phyloP scores from a whole-genome alignment of 805 yeast genomes.

The Groenewaldozyma salmanticensis region DNA sequence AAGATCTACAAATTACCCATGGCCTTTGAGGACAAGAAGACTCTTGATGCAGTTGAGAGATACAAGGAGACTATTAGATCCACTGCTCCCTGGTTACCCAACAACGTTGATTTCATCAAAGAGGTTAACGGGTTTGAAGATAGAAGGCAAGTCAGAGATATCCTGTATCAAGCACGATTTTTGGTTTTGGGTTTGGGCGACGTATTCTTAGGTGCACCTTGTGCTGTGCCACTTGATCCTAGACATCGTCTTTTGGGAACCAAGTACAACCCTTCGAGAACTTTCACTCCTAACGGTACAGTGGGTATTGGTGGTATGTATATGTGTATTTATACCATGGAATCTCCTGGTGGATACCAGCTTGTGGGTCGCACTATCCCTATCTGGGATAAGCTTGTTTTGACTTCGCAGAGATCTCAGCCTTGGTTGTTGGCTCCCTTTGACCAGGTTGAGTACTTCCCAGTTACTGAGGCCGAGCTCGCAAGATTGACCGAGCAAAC shows the following conservation, averaged over 20 bases:
- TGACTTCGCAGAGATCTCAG: conserved; percentile 53
- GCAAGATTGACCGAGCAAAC: conserved; percentile 63
- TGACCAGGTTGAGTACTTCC: conserved; percentile 91
- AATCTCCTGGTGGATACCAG: conserved; percentile 98
- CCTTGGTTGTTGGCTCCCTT: conserved; percentile 93
- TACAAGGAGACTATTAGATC: conserved; percentile 90
- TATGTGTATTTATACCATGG: conserved; percentile 98
- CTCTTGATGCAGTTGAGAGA: conserved; percentile 81
- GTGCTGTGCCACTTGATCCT: conserved; percentile 97
- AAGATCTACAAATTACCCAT: conserved; percentile 79
- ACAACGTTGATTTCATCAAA: conserved; percentile 92
- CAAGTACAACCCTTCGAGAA: conserved; percentile 92
- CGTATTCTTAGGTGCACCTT: conserved; percentile 95
- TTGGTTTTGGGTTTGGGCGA: conserved; percentile 94
- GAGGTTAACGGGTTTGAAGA: conserved; percentile 66
- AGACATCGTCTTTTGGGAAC: conserved; percentile 87
- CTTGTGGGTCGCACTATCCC: conserved; percentile 94
- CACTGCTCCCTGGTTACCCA: conserved; percentile 96
- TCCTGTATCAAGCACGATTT: conserved; percentile 83
- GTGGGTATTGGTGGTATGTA: conserved; percentile 98
- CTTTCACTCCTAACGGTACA: conserved; percentile 92
- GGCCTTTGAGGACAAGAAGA: conserved; percentile 91
- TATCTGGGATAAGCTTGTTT: conserved; percentile 88
- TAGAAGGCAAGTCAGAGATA: conserved; percentile 65
- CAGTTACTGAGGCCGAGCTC: conserved; percentile 77